These are phyloP conservation scores for Torulaspora gathmanii DNA, from an alignment of 805 yeast genomes.

Conservation along the genomic window DNA sequence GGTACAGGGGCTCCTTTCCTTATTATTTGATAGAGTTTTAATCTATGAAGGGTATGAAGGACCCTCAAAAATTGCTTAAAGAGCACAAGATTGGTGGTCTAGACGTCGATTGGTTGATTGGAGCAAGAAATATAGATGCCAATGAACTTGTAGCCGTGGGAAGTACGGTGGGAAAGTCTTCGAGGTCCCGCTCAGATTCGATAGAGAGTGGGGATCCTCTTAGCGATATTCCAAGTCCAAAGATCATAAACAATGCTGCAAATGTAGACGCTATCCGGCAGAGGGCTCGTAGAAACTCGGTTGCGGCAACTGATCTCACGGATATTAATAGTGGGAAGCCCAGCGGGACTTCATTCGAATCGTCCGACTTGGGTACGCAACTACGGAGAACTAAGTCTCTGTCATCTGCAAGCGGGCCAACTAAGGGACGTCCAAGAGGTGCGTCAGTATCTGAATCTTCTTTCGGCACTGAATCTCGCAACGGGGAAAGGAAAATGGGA, in stretches of 20 bases:
- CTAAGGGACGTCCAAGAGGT: constrained; percentile 4
- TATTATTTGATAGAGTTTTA: background rate
- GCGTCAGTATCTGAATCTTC: constrained; percentile 9
- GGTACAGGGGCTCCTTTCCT: background rate
- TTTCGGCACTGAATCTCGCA: constrained; percentile 7
- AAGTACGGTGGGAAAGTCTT: background rate
- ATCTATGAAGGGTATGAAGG: constrained; percentile 8
- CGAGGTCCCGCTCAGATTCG: constrained; percentile 7
- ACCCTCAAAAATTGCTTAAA: constrained; percentile 19
- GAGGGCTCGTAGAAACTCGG: constrained; percentile 6
- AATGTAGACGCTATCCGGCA: background rate
- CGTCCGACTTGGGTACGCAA: background rate
- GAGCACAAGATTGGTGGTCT: constrained; percentile 24
- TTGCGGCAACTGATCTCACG: constrained; percentile 1
- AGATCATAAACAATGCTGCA: background rate
- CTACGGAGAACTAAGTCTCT: constrained; percentile 35
- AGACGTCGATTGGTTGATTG: constrained; percentile 33
- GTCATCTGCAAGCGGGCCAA: constrained; percentile 20
- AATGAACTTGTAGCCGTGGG: constrained; percentile 4
- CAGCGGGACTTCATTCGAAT: background rate
- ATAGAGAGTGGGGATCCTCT: constrained; percentile 11
- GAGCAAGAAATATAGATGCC: constrained; percentile 15
- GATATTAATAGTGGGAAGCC: background rate
- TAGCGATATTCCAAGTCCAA: constrained; percentile 4
- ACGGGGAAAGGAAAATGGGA: constrained; percentile 32